These are phyloP conservation scores for Microdochium paspali DNA, from an alignment of 2,329 filamentous ascomycete genomes.

Conservation along the genomic window DNA sequence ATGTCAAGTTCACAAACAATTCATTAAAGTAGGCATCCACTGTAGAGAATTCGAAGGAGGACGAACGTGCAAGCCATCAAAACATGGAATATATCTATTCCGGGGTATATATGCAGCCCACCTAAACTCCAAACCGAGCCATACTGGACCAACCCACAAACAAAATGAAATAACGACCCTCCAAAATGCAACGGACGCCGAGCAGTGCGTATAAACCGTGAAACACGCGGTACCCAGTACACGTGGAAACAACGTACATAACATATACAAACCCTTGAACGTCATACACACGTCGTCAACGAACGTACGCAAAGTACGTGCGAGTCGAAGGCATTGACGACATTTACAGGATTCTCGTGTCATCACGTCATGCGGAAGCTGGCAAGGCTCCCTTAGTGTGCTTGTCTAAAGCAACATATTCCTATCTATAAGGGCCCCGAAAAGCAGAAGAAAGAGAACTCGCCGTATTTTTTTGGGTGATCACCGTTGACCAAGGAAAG, in stretches of 20 bases:
- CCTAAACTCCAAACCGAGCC: background rate
- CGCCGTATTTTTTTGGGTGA: background rate
- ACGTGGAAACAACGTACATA: background rate
- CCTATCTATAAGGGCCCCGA: constrained; percentile 2
- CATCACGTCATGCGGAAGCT: background rate
- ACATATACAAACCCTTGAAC: background rate
- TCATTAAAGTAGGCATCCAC: no score
- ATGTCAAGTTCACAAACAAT: no score
- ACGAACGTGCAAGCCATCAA: background rate
- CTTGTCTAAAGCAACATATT: constrained; percentile 1
- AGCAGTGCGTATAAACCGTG: background rate
- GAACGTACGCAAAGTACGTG: background rate
- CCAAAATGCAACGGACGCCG: background rate
- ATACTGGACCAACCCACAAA: background rate
- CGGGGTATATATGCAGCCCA: background rate
- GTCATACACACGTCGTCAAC: background rate
- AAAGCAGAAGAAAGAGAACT: background rate
- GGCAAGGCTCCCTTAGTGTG: background rate
- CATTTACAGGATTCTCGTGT: background rate
- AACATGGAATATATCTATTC: background rate
- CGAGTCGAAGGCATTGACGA: background rate
- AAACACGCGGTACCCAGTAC: background rate
- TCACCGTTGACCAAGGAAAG: background rate
- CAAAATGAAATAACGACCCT: background rate
- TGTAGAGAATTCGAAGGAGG: no score